Base-by-base conservation (phyloP, 176 grass and related monocot genomes). In the Hordeum marinum region DNA sequence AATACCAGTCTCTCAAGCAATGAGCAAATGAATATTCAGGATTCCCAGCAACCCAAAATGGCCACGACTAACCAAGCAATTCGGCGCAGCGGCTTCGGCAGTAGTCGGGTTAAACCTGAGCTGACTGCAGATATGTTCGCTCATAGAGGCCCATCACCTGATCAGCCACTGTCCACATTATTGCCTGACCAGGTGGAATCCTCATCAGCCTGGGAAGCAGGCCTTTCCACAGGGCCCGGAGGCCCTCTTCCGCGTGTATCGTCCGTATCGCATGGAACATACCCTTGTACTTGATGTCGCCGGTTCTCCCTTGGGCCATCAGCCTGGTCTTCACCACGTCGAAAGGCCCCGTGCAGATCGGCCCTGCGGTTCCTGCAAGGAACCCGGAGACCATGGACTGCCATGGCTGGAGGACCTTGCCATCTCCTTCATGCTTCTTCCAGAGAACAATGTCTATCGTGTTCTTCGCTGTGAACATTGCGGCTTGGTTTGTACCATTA, bases 161-260 rank as follows among this genome's bases (percentile, higher is more conserved):
- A 86, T 99, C 97, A 72, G 97, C 97, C 34, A 94, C 97, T 27
- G 84, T 87, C 94, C 97, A 99, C 94, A 99, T 91, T 73, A 99
- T 96, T 45, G 94, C 91, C 77, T 99, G 96, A n/a, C 96, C 96
- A 75, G 96, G 96, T 71, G 96, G 96, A 87, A 99, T 99, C 90
- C 96, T 94, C 96, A 96, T 96, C 29, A 99, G 96, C 84, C 96
- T 92, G 2, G 96, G 94, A 86, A 96, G 91, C 75, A 99, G 90
- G 50, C 96, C 93, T 86, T 89, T 99, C 96, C 96, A 99, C 26
- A 99, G 79, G 11, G 91, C 88, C 35, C 80, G 81, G 80, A 94
- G 25, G 20, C 96, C 96, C 86, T 99, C 96, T 72, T 99, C 96
- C 2, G 86, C 21, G 68, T 92, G 72, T 81, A 99, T 96, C 61